Evolutionary conservation across 2,329 filamentous ascomycete species (phyloP), one percentile per base, ranked within the genome.

Genomic region (Aotearoamyces nothofagi): DNA sequence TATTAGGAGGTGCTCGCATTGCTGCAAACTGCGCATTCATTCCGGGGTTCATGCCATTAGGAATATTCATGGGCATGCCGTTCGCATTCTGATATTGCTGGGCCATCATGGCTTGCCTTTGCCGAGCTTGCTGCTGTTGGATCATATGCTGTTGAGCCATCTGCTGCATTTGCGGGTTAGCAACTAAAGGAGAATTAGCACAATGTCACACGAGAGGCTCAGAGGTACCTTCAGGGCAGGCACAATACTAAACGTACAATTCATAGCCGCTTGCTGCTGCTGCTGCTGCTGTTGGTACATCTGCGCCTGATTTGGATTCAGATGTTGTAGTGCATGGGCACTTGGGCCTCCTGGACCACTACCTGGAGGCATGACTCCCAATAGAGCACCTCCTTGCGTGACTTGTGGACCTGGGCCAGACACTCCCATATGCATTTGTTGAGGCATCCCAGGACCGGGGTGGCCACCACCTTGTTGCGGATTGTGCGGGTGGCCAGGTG

Each of bases 361-460:
- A 36, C 76, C 70, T 16, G 75, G 76, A 38, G 78, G 77, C 71
- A 86, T 81, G 33, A 68, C 74, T 39, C 59, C 68, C 77, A 86
- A 82, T 63, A 84, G 69, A 32, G 72, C 66, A 15, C 60, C 60
- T 29, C 67, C 69, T 44, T 79, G 75, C 49, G 72, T 80, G 39
- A 81, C 74, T 49, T 80, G 77, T 24, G 63, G 60, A 40, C 71
- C 73, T 12, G 78, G 76, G 19, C 69, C 77, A 33, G 78, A 79
- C 15, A 78, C 78, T 36, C 68, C 73, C 58, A 80, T 78, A 42
- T 79, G 76, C 54, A 68, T 74, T 52, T 80, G 77, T 50, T 78
- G 78, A 41, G 67, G 67, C 51, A 78, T 73, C 22, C 62, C 65
- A 23, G 44, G 46, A 36, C 57, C 64, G 15, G 68, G 70, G 39